These are phyloP conservation scores for Ogataea ramenticola DNA, from an alignment of 805 yeast genomes.

Conservation along the genomic window DNA sequence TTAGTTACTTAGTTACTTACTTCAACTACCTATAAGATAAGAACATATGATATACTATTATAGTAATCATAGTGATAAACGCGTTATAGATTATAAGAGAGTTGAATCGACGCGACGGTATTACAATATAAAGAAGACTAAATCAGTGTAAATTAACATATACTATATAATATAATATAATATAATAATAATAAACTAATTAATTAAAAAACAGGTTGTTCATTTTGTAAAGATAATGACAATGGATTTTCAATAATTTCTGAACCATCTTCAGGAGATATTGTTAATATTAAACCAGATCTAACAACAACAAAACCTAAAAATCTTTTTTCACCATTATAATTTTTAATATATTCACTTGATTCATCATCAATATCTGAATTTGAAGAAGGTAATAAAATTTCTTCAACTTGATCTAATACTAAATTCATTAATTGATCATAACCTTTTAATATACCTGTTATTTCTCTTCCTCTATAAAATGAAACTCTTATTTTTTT, in stretches of 20 bases:
- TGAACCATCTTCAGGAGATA: constrained; percentile 69
- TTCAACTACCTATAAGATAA: too few relatives aligned
- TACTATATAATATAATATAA: too few relatives aligned
- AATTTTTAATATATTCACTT: constrained; percentile 12
- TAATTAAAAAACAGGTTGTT: too few relatives aligned
- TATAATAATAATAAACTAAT: too few relatives aligned
- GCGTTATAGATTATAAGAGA: too few relatives aligned
- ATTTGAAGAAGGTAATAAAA: background rate
- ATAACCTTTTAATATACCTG: constrained; percentile 76
- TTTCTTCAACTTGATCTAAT: constrained; percentile 62
- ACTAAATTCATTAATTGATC: constrained; percentile 79
- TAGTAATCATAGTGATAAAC: too few relatives aligned
- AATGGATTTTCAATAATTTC: constrained; percentile 42
- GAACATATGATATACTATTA: too few relatives aligned
- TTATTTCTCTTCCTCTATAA: constrained; percentile 73
- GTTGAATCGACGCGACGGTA: too few relatives aligned
- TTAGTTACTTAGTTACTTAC: too few relatives aligned
- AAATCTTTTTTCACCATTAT: constrained; percentile 52
- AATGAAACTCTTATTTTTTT: constrained; percentile 68
- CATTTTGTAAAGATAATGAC: too few relatives aligned
- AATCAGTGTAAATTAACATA: too few relatives aligned
- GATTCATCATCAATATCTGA: constrained; percentile 57
- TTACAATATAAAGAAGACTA: too few relatives aligned
- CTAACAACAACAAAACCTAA: constrained; percentile 80
- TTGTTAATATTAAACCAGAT: constrained; percentile 70